A percentile compares a stretch with the other conserved stretches of the same genome.
These are phyloP conservation scores for Syzygium jambos DNA, from an alignment of 345 rosid species.

Conservation along the genomic window DNA sequence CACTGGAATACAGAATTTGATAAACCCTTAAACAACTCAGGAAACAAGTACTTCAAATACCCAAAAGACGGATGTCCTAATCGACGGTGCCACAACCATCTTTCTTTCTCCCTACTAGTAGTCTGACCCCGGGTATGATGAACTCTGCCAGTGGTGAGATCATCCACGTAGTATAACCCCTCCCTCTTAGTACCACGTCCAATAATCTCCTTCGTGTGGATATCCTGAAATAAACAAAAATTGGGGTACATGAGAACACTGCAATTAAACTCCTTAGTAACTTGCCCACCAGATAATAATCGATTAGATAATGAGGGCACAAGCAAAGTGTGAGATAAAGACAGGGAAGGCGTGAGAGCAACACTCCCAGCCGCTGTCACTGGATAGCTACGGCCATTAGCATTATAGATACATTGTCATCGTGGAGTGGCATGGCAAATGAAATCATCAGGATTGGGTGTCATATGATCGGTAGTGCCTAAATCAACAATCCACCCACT, in stretches of 20 bases:
- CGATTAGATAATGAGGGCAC: neutral
- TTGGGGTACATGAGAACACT: neutral
- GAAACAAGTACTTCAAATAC: neutral
- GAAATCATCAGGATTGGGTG: neutral
- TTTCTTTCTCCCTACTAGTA: neutral
- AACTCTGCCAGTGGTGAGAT: neutral
- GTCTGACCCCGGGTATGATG: neutral
- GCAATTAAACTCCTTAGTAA: neutral
- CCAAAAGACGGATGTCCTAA: neutral
- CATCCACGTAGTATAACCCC: neutral
- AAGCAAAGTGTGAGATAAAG: neutral
- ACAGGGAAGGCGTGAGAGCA: neutral
- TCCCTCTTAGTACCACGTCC: neutral
- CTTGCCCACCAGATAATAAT: neutral
- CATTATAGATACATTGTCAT: neutral
- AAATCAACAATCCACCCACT: too few relatives aligned
- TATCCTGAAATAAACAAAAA: too few relatives aligned
- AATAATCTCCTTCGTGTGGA: too few relatives aligned
- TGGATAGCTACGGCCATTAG: neutral
- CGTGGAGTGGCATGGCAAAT: neutral
- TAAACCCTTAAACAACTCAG: neutral
- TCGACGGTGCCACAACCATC: neutral
- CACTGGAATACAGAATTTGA: neutral
- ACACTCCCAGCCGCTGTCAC: neutral
- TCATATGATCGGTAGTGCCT: neutral